Conservation (phyloP, 495 filamentous ascomycete genomes). For the Rhypophila decipiens region DNA sequence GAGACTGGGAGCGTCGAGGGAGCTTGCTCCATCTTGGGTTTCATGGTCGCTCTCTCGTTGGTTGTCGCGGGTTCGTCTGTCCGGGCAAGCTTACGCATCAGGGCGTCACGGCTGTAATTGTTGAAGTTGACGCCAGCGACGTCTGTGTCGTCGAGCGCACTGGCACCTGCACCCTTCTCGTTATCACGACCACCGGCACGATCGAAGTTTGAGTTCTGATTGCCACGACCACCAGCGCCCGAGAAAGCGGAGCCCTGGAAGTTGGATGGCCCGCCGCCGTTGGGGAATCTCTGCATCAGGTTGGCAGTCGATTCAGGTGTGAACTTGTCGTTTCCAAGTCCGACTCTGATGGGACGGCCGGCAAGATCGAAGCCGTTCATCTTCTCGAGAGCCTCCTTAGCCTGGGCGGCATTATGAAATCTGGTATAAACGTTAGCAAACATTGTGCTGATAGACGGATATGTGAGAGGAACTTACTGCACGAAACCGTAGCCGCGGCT, state of each 20-base stretch:
- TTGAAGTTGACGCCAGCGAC: conserved; percentile 98
- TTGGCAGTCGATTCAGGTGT: conserved; percentile 93
- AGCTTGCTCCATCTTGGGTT: conserved; percentile 73
- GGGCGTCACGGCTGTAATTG: conserved; percentile 93
- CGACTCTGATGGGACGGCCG: conserved; percentile 94
- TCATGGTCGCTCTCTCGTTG: conserved; percentile 63
- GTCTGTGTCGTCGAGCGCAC: conserved; percentile 95
- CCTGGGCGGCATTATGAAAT: conserved; percentile 86
- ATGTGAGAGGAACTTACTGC: conserved; percentile 60
- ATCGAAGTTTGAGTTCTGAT: conserved; percentile 86
- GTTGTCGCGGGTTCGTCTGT: conserved; percentile 77
- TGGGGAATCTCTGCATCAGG: conserved; percentile 74
- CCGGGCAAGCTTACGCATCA: conserved; percentile 96
- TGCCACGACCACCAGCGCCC: conserved; percentile 81
- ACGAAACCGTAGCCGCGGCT: conserved; percentile 98
- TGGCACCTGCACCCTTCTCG: conserved; percentile 88
- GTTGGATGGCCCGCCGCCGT: conserved; percentile 67
- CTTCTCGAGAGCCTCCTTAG: conserved; percentile 90
- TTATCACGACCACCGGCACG: conserved; percentile 85
- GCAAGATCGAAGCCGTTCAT: conserved; percentile 99
- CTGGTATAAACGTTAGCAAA: conserved; percentile 47
- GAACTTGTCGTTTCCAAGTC: conserved; percentile 99
- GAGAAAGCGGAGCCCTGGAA: conserved; percentile 95
- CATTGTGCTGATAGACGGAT: background rate
- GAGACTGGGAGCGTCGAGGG: conserved; percentile 74